Percentiles rank a stretch among this genome's conserved stretches.
Conservation (phyloP, 441 rosid species). For the Bruguiera hainesii region DNA sequence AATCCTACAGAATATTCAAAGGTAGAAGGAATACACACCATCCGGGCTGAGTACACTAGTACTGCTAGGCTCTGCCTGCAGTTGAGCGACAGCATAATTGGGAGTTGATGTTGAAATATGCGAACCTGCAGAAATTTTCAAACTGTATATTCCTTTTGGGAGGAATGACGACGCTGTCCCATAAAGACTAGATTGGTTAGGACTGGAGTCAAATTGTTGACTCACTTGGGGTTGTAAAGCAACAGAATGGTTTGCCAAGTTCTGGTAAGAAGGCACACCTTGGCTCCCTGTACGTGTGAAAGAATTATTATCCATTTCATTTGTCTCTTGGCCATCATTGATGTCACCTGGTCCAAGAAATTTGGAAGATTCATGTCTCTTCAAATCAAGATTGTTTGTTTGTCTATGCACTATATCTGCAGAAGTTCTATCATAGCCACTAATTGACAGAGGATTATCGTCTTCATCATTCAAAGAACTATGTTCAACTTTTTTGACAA, state of each 20-base stretch:
- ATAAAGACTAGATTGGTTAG: slow-evolving; percentile 26
- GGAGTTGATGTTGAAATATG: slow-evolving; percentile 23
- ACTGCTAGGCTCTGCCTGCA: slow-evolving; percentile 30
- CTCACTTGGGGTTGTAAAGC: slow-evolving; percentile 28
- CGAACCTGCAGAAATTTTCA: slow-evolving; percentile 23
- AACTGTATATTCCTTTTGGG: slow-evolving; percentile 37
- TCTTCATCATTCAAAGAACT: slow-evolving; percentile 25
- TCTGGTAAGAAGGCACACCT: slow-evolving; percentile 28
- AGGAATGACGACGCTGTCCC: slow-evolving; percentile 27
- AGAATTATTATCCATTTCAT: slow-evolving; percentile 34
- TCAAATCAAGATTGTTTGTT: slow-evolving; percentile 30
- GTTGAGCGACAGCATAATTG: slow-evolving; percentile 28
- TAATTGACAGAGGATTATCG: slow-evolving; percentile 22
- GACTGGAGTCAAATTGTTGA: slow-evolving; percentile 30
- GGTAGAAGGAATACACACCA: slow-evolving; percentile 27
- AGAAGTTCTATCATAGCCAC: slow-evolving; percentile 33
- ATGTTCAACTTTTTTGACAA: slow-evolving; percentile 31
- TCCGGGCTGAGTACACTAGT: slow-evolving; percentile 27
- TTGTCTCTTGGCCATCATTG: slow-evolving; percentile 32
- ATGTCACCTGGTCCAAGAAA: slow-evolving; percentile 29
- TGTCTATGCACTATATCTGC: slow-evolving; percentile 25
- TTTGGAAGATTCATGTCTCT: slow-evolving; percentile 30
- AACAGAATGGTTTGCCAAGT: slow-evolving; percentile 23
- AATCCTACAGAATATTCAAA: slow-evolving; percentile 31
- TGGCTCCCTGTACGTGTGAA: slow-evolving; percentile 26